phyloP scores from a whole-genome alignment of 2,329 filamentous ascomycete genomes.

The Tolypocladium pustulatum region DNA sequence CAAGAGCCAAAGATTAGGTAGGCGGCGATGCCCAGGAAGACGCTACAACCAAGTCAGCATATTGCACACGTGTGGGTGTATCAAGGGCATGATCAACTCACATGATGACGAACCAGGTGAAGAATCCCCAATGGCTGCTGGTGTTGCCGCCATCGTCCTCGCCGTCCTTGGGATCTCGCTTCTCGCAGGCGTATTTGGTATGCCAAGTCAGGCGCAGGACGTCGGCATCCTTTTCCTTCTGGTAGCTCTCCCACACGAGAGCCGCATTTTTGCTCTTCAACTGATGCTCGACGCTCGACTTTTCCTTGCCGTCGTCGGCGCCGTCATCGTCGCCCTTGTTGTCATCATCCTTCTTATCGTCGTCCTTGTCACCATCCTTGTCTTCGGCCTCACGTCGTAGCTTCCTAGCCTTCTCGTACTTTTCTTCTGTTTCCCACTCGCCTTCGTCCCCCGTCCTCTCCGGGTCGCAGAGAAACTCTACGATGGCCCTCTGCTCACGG shows the following conservation, averaged over 20 bases:
- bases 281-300: constrained; percentile 37
- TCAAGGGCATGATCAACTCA: constrained; percentile 34
- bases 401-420: constrained; percentile 15
- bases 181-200: constrained; percentile 79
- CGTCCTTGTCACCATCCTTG: constrained; percentile 13
- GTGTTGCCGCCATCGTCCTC: constrained; percentile 32
- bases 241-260: constrained; percentile 69
- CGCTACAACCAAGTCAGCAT: constrained; percentile 32
- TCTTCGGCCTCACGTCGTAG: constrained; percentile 12
- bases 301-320: constrained; percentile 24
- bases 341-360: constrained; percentile 20
- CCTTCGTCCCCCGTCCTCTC: constrained; percentile 65
- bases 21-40: constrained; percentile 73
- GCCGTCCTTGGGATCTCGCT: constrained; percentile 31
- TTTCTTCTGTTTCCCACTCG: constrained; percentile 47
- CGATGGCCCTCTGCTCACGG: constrained; percentile 60
- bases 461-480: constrained; percentile 76
- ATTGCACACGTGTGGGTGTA: no score
- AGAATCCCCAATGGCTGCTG: constrained; percentile 74
- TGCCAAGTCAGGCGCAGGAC: constrained; percentile 72
- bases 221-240: constrained; percentile 41
- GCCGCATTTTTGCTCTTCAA: constrained; percentile 47
- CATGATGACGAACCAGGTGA: constrained; percentile 95
- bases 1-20: constrained; percentile 98
- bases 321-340: constrained; percentile 27